These are phyloP conservation scores for Puya raimondii DNA, from an alignment of 176 grass and related monocot species.

Conservation along the genomic window DNA sequence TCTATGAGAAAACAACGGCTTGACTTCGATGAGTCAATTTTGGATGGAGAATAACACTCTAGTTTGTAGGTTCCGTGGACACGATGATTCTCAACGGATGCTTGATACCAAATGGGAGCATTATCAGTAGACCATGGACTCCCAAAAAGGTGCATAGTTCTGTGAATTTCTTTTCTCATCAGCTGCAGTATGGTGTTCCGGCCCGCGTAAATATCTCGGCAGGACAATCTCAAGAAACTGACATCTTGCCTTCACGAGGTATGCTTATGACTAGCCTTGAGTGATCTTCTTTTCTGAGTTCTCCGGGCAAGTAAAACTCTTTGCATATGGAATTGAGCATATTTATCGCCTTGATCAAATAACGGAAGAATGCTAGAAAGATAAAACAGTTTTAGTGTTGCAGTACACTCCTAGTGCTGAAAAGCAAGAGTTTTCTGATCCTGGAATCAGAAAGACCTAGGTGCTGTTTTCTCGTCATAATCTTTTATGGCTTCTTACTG, in stretches of 20 bases:
- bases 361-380: background rate
- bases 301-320: background rate
- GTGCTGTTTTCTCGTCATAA: background rate
- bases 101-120: constrained; percentile 2
- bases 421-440: background rate
- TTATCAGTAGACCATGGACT: background rate
- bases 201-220: background rate
- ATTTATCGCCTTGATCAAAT: background rate
- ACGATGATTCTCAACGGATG: constrained; percentile 20
- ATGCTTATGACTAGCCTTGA: background rate
- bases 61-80: background rate
- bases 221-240: background rate
- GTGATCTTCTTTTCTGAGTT: background rate
- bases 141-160: background rate
- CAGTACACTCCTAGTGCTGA: background rate
- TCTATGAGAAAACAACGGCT: background rate
- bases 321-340: background rate
- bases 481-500: background rate
- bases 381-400: background rate
- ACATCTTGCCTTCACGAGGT: constrained; percentile 7
- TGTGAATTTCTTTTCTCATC: background rate
- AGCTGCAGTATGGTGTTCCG: background rate
- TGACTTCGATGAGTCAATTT: background rate
- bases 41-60: background rate
- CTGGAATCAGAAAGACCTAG: background rate